A percentile compares a stretch with the other conserved stretches of the same genome.
phyloP scores from a whole-genome alignment of 768 basidiomycete species.

The Boletus pseudo-olivaceus region DNA sequence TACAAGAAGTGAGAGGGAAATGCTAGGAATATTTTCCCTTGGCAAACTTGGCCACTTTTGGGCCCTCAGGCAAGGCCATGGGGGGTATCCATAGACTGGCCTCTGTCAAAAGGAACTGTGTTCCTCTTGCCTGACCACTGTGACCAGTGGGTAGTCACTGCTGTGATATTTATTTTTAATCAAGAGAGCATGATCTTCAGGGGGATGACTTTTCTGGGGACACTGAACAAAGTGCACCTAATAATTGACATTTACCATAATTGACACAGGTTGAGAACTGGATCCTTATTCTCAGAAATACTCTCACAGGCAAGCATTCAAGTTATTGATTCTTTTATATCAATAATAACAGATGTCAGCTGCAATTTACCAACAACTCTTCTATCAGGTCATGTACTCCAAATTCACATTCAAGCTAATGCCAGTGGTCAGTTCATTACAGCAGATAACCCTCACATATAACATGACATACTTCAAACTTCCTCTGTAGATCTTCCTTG shows the following conservation, averaged over 20 bases:
- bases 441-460: not conserved
- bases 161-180: slow-evolving; percentile 32
- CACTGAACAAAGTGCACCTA: not conserved
- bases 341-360: slow-evolving; percentile 2
- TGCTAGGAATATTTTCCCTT: slow-evolving; percentile 46
- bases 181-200: not conserved
- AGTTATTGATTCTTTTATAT: not conserved
- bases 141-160: slow-evolving; percentile 36
- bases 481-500: slow-evolving; percentile 48
- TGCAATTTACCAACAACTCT: slow-evolving; percentile 27
- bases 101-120: too few species aligned
- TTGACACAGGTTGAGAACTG: not conserved
- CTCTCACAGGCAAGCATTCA: not conserved
- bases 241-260: not conserved
- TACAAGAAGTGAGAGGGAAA: slow-evolving; percentile 42
- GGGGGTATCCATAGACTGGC: slow-evolving; percentile 37
- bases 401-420: slow-evolving; percentile 55
- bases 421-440: not conserved
- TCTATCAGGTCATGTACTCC: slow-evolving; percentile 47
- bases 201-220: not conserved
- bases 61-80: slow-evolving; percentile 20
- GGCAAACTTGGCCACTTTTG: slow-evolving; percentile 33
- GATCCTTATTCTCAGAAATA: not conserved
- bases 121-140: too few species aligned
- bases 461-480: slow-evolving; percentile 43